These are phyloP conservation scores for Atalantia buxifolia DNA, from an alignment of 345 rosid species.

Conservation along the genomic window DNA sequence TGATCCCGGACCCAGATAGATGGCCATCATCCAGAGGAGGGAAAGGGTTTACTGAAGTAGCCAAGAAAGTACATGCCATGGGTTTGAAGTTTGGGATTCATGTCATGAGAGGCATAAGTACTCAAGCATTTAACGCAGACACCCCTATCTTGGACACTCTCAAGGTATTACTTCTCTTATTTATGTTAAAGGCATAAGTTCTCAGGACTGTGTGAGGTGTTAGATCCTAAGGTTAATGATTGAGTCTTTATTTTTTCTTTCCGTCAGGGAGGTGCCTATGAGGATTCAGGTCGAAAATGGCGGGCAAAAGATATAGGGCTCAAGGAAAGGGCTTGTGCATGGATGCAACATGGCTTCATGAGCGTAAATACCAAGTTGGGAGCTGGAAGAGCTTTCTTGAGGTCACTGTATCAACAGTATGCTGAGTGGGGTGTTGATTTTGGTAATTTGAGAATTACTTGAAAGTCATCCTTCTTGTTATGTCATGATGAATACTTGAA, in stretches of 20 bases:
- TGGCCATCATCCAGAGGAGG: conserved; percentile 94
- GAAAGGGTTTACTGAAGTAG: conserved; percentile 77
- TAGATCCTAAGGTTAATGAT: neutral
- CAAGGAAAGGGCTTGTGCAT: conserved; percentile 76
- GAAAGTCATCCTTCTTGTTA: conserved; percentile 1
- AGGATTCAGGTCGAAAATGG: conserved; percentile 60
- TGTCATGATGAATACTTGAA: conserved; percentile 1
- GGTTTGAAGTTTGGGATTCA: conserved; percentile 96
- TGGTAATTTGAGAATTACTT: conserved; percentile 34
- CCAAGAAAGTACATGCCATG: conserved; percentile 70
- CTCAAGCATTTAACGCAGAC: conserved; percentile 82
- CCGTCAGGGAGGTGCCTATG: conserved; percentile 60
- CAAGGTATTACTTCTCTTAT: conserved; percentile 36
- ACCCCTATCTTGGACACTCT: conserved; percentile 58
- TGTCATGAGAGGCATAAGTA: conserved; percentile 90
- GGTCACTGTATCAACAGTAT: conserved; percentile 74
- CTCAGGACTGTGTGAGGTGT: neutral
- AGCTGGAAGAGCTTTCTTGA: conserved; percentile 84
- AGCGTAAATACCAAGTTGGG: conserved; percentile 61
- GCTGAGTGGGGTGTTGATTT: conserved; percentile 95
- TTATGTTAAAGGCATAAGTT: neutral
- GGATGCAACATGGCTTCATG: conserved; percentile 93
- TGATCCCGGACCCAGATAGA: conserved; percentile 71
- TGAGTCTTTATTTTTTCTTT: conserved; percentile 14
- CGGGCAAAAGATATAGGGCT: conserved; percentile 71